phyloP scores from a whole-genome alignment of 2,329 filamentous ascomycete genomes.

The Paraphaeosphaeria sporulosa region DNA sequence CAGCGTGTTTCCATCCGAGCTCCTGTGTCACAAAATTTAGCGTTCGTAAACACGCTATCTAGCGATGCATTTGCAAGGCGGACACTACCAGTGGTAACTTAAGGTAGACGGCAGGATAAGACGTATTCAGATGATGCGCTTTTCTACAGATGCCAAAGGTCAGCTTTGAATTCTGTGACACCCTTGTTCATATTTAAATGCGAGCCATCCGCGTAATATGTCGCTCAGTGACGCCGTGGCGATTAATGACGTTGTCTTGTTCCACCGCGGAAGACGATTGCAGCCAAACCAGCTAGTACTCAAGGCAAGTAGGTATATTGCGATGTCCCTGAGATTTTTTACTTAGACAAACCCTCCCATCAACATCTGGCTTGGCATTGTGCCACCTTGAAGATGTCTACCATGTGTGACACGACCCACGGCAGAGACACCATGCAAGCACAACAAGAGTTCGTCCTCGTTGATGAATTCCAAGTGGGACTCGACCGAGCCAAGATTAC shows the following conservation, averaged over 20 bases:
- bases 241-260: not conserved
- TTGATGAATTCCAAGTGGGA: not conserved
- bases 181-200: not conserved
- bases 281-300: not conserved
- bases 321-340: not conserved
- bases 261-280: not conserved
- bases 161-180: not conserved
- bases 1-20: not conserved
- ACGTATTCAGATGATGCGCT: not conserved
- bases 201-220: not conserved
- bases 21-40: too few species aligned
- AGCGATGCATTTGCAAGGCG: too few species aligned
- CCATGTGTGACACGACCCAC: not conserved
- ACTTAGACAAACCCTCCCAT: not conserved
- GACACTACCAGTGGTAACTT: too few species aligned
- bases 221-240: not conserved
- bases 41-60: too few species aligned
- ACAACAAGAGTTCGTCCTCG: not conserved
- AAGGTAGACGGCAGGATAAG: not conserved
- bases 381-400: not conserved
- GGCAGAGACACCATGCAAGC: not conserved
- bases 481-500: not conserved
- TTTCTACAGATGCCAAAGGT: not conserved
- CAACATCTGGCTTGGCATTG: not conserved
- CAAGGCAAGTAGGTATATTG: not conserved